Evolutionary conservation across 805 yeast genomes (phyloP).

Genomic region (Sungouiella blattae): DNA sequence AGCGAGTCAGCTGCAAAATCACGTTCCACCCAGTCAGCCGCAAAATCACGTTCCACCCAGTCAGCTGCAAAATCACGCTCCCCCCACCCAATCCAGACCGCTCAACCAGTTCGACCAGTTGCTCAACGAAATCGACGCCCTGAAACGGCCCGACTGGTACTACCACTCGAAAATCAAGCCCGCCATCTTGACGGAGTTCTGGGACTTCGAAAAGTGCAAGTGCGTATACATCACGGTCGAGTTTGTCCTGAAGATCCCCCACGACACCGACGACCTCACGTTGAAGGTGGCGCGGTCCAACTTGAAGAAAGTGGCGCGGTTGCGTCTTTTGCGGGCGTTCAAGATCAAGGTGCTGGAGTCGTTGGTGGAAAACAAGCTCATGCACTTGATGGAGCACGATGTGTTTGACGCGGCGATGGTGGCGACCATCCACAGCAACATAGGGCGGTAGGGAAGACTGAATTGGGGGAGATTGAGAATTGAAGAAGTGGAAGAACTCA

Average conservation of each 20-base stretch:
- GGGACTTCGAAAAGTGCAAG: constrained; percentile 18
- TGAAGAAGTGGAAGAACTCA: too few relatives aligned
- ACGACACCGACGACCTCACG: constrained; percentile 4
- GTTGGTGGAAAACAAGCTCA: constrained; percentile 12
- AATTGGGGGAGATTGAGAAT: too few relatives aligned
- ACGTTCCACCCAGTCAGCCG: not conserved
- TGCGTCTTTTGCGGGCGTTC: constrained; percentile 9
- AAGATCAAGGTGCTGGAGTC: constrained; percentile 4
- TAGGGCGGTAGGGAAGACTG: too few relatives aligned
- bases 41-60: not conserved
- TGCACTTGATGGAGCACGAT: constrained; percentile 18
- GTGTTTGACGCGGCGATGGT: constrained; percentile 14
- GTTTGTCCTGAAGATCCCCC: constrained; percentile 7
- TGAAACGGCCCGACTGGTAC: constrained; percentile 8
- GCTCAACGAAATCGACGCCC: not conserved
- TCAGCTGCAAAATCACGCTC: not conserved
- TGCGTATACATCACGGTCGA: constrained; percentile 17
- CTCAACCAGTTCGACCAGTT: constrained; percentile 3
- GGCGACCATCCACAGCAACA: constrained; percentile 7
- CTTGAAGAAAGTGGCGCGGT: constrained; percentile 7
- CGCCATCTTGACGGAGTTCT: constrained; percentile 9
- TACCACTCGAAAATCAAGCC: constrained; percentile 10
- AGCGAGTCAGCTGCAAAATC: not conserved
- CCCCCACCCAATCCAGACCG: not conserved
- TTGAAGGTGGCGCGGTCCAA: constrained; percentile 8